These are phyloP conservation scores for Phytophthora quininea DNA, from an alignment of 352 stramenopile genomes.

Conservation along the genomic window DNA sequence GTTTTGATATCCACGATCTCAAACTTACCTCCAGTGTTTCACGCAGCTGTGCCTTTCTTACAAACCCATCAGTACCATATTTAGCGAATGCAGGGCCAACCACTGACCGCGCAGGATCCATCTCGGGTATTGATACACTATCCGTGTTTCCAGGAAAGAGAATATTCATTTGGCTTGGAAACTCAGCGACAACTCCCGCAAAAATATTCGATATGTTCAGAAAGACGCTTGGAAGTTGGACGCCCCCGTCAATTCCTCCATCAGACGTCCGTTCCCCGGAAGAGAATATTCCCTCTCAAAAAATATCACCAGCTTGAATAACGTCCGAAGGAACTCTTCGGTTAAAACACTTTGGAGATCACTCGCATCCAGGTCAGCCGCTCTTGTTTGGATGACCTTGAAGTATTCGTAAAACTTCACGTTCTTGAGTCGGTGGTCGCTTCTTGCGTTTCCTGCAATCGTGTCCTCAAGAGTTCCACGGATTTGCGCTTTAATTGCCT, in stretches of 20 bases:
- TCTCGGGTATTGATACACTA: constrained; percentile 28
- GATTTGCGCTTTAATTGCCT: constrained; percentile 73
- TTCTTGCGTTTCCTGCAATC: constrained; percentile 23
- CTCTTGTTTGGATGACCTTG: constrained; percentile 70
- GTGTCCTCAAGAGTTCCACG: constrained; percentile 41
- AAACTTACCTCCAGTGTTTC: constrained; percentile 42
- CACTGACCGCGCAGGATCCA: constrained; percentile 5
- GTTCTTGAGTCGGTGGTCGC: constrained; percentile 40
- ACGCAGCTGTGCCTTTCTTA: constrained; percentile 29
- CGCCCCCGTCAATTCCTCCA: constrained; percentile 1
- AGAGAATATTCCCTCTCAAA: constrained; percentile 72
- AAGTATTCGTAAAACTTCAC: constrained; percentile 85
- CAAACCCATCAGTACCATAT: constrained; percentile 27
- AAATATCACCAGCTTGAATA: constrained; percentile 77
- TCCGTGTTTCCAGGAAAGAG: constrained; percentile 51
- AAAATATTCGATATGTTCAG: constrained; percentile 76
- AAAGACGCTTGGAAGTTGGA: constrained; percentile 42
- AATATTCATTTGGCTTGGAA: constrained; percentile 45
- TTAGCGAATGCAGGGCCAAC: constrained; percentile 36
- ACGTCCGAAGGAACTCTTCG: constrained; percentile 76
- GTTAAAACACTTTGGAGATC: constrained; percentile 79
- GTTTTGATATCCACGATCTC: not conserved
- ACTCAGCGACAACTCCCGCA: constrained; percentile 60
- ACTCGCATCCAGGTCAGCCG: constrained; percentile 64
- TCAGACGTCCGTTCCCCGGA: not conserved